Percentiles rank a stretch among this genome's conserved stretches.
These are phyloP conservation scores for Pleurotus cornucopiae DNA, from an alignment of 768 basidiomycete genomes.

Conservation along the genomic window DNA sequence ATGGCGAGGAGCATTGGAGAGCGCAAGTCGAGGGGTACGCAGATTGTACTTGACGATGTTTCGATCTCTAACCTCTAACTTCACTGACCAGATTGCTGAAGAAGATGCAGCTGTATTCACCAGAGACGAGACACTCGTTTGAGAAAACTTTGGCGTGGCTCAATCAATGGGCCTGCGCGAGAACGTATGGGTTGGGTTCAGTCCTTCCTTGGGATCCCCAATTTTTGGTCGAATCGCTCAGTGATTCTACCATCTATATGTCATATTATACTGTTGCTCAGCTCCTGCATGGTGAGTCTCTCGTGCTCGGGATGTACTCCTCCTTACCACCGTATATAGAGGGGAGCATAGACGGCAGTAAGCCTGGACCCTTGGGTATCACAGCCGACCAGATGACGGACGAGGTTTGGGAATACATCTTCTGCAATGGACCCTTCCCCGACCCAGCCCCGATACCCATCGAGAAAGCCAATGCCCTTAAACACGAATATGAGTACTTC, in stretches of 20 bases:
- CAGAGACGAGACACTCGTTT: conserved; percentile 91
- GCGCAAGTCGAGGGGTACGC: conserved; percentile 77
- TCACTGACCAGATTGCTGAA: conserved; percentile 55
- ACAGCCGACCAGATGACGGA: conserved; percentile 93
- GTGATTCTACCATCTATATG: conserved; percentile 99
- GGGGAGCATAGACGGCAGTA: conserved; percentile 72
- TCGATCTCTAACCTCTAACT: conserved; percentile 9
- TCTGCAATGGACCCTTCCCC: conserved; percentile 77
- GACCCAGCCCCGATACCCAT: conserved; percentile 55
- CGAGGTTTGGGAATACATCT: conserved; percentile 95
- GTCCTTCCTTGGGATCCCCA: conserved; percentile 95
- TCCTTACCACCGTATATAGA: conserved; percentile 30
- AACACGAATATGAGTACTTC: conserved; percentile 92
- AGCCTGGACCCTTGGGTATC: conserved; percentile 80
- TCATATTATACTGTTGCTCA: conserved; percentile 94
- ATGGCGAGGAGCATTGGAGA: conserved; percentile 90
- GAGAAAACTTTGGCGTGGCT: conserved; percentile 92
- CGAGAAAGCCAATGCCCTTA: conserved; percentile 81
- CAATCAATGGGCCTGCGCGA: conserved; percentile 99
- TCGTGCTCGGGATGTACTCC: not conserved
- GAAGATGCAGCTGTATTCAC: conserved; percentile 84
- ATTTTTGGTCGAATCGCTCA: conserved; percentile 94
- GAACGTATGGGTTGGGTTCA: conserved; percentile 93
- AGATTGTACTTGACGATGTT: not conserved
- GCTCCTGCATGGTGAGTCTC: conserved; percentile 75